Evolutionary conservation across 2,329 filamentous ascomycete genomes (phyloP), one percentile per base, ranked within the genome.

Genomic region (Colletotrichum cereale): DNA sequence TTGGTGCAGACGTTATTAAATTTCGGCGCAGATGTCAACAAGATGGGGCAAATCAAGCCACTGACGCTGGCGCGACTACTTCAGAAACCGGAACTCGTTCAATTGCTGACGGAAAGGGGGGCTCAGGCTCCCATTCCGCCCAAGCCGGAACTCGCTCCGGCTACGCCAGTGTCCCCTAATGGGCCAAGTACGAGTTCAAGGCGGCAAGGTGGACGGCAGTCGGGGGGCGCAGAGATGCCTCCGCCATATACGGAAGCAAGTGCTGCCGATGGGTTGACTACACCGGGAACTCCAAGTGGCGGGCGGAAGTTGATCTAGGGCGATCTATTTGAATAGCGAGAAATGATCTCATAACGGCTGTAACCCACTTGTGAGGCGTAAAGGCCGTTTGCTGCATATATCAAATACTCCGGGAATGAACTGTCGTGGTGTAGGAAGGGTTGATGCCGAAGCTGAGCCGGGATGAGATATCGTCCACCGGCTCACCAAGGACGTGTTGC

Each of bases 1-100:
- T 29, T 76, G 18, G 64, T 74, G 4, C 57, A 73, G 42, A 38
- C 72, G 3, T 21, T 76, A 1, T 48, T 76, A 2, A 68, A 66
- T 11, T 73, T 42, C 24, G 68, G 73, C 10, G 74, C 74, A 10
- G 68, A 76, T 16, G 67, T 74, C 10, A 75, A 76, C 53, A 66
- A 58, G 47, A 66, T 61, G 38, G 73, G 62, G 0, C 36, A 55
- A 3, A 62, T 73, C 14, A 67, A 55, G 21, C 73, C 73, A 16
- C 40, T 73, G 29, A 64, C 67, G 2, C 26, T 74, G 42, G 73
- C 71, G 0, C 42, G 44, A 12, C 29, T 68, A 10, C 36, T 73
- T 2, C 58, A 56, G 14, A 71, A 71, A 18, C 50, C 18, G 36
- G 73, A 73, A 24, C 29, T 71, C 24, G 50, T 58, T 10, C 57